Conservation (phyloP, 768 basidiomycete species). For the Boletellus emodensis region DNA sequence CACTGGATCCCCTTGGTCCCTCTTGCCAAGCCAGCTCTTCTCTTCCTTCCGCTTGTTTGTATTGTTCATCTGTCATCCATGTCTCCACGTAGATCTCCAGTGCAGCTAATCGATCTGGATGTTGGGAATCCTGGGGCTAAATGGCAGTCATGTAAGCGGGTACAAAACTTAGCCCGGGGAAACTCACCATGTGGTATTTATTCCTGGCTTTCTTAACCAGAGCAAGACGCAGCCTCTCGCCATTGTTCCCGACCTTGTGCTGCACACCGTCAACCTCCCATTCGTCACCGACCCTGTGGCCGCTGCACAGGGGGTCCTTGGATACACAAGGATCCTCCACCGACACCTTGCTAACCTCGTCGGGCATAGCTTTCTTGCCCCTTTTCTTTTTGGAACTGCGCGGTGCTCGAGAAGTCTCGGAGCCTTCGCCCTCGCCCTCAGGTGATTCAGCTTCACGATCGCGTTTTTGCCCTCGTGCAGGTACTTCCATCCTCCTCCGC, state of each 20-base stretch:
- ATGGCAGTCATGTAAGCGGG: slow-evolving; percentile 8
- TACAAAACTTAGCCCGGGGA: background rate
- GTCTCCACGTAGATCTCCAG: slow-evolving; percentile 72
- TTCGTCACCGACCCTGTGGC: slow-evolving; percentile 64
- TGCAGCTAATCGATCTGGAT: slow-evolving; percentile 66
- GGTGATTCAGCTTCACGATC: slow-evolving; percentile 52
- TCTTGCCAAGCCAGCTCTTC: slow-evolving; percentile 71
- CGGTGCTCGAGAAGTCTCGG: slow-evolving; percentile 9
- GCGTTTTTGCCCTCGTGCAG: slow-evolving; percentile 59
- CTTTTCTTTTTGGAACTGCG: slow-evolving; percentile 46
- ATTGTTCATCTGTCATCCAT: slow-evolving; percentile 77
- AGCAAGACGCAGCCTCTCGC: slow-evolving; percentile 63
- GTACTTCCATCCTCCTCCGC: slow-evolving; percentile 49
- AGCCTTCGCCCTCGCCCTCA: slow-evolving; percentile 17
- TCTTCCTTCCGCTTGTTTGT: slow-evolving; percentile 57
- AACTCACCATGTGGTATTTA: slow-evolving; percentile 68
- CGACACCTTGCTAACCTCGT: slow-evolving; percentile 44
- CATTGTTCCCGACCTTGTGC: slow-evolving; percentile 70
- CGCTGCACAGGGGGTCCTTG: slow-evolving; percentile 48
- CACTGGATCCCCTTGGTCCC: slow-evolving; percentile 37
- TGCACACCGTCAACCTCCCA: slow-evolving; percentile 70
- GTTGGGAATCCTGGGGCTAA: slow-evolving; percentile 76
- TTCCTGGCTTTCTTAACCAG: slow-evolving; percentile 69
- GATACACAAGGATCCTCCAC: slow-evolving; percentile 48
- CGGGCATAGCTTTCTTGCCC: slow-evolving; percentile 42